A percentile compares a stretch with the other conserved stretches of the same genome.
These are phyloP conservation scores for Eucalyptus grandis DNA, from an alignment of 345 rosid species.

Conservation along the genomic window DNA sequence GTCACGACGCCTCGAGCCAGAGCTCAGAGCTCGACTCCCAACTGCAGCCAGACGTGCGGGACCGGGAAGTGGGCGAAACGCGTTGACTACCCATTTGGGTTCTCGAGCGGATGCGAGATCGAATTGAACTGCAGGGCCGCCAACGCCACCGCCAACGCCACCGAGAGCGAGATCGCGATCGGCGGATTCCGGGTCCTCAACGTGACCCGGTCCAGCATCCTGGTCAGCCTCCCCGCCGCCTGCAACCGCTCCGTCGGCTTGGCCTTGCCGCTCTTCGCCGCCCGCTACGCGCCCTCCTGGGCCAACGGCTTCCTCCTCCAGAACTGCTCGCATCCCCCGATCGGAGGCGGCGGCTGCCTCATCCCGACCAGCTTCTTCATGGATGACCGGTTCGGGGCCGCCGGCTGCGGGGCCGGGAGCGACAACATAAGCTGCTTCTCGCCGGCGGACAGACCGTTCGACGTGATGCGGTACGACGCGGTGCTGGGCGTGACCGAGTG, in stretches of 20 bases:
- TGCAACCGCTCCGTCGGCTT: slow-evolving; percentile 24
- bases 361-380: slow-evolving; percentile 17
- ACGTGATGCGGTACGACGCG: slow-evolving; percentile 1
- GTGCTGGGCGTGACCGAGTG: slow-evolving; percentile 18
- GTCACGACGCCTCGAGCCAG: not conserved
- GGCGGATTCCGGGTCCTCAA: slow-evolving; percentile 42
- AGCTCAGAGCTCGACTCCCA: not conserved
- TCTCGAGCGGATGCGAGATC: slow-evolving; percentile 38
- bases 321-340: slow-evolving; percentile 5
- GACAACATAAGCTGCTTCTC: slow-evolving; percentile 38
- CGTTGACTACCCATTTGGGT: slow-evolving; percentile 72
- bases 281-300: slow-evolving; percentile 25
- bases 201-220: slow-evolving; percentile 28
- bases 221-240: slow-evolving; percentile 21
- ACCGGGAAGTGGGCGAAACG: not conserved
- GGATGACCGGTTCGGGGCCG: not conserved
- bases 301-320: slow-evolving; percentile 50
- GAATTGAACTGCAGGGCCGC: slow-evolving; percentile 12
- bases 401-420: slow-evolving; percentile 7
- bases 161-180: not conserved
- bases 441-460: not conserved
- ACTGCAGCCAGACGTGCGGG: slow-evolving; percentile 27
- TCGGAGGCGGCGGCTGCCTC: slow-evolving; percentile 11
- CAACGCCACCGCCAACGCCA: not conserved
- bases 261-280: slow-evolving; percentile 14